Base-by-base conservation (phyloP, 768 basidiomycete genomes). In the Leccinum subgranulosum region DNA sequence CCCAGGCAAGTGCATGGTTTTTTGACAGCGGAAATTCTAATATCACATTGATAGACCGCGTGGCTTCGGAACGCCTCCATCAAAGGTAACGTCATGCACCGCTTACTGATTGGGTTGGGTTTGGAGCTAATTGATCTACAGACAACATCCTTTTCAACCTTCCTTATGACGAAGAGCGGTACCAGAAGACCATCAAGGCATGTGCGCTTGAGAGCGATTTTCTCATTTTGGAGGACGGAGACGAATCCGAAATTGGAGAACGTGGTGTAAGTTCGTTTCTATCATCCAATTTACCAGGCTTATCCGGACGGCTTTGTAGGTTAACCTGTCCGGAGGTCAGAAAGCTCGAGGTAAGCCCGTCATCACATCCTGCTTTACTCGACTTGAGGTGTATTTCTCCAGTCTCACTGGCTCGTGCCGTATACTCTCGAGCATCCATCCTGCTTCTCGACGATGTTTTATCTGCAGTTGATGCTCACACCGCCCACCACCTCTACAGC, bases 201-300 rank as follows among this genome's bases (percentile, higher is more conserved):
- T 84, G 84, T 58, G 90, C 91, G 1, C 76, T 94, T 21, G 74
- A 86, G 21, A 82, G 77, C 55, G 92, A 94, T 66, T 76, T 94
- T 33, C 82, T 85, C 51, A 92, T 94, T 55, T 76, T 94, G 15
- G 92, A 94, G 67, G 92, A 94, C 64, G 90, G 92, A 1, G 92
- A 94, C 62, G 86, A 90, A 62, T 85, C 90, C 0, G 92, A 94
- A 71, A 92, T 93, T 54, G 91, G 91, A 19, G 91, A 93, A 75
- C 85, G 89, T 31, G 91, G 91, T 25, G 90, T 90, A 66, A 14
- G 71, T 23, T 27, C 19, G 4, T 45, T 55, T 59, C 36, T 10
- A 39, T 47, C 33, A 5, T 33, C 1, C 1, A 19, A 43, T 15
- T 19, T 14, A 11, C 6, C 48, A 21, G 8, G 2, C 31, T 64